Base-by-base conservation (phyloP, 176 grass and related monocot genomes). In the Zoysia japonica region DNA sequence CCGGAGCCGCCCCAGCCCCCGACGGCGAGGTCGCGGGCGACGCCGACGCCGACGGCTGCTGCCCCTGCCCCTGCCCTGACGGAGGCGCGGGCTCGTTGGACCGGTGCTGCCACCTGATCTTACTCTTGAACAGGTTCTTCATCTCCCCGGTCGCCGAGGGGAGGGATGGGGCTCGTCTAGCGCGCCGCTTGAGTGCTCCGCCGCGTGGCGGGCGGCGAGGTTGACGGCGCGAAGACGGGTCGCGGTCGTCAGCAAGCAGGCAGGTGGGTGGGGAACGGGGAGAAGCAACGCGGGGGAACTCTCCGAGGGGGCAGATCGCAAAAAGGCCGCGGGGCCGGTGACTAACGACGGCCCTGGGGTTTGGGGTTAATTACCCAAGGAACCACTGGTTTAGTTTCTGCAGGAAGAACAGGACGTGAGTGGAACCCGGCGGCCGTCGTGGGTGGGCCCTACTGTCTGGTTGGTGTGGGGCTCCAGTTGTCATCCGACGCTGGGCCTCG, bases 61-160 rank as follows among this genome's bases (percentile, higher is more conserved):
- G 80, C 47, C 10, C 15, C 51, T 56, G 72, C 60, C 47, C 7
- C 4, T 52, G 63, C 13, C 76, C 38, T 43, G 76, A 17, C 35
- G 75, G 38, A 2, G 88, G 6, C 15, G 83, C 80, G 15, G 80
- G 82, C 28, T 99, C 96, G 92, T 66, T 99, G 61, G 96, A 94
- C 80, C 96, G 89, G 77, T 94, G 86, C 63, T 93, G 92, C 75
- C 85, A 82, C 84, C 88, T 94, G 83, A 94, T 94, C 89, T 98
- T 98, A 69, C 84, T 89, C 92, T 99, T 99, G 80, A 99, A 99
- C 76, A 99, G 79, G 79, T 82, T 88, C 90, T 99, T 99, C 96
- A 99, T 99, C 75, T 60, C 84, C 68, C 68, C 56, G 15, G 12
- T 14, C 0, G 3, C 1, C 13, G 1, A 13, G 1, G 11, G 43